Evolutionary conservation across 2,329 filamentous ascomycete genomes (phyloP).

Genomic region (Fusarium torulosum): DNA sequence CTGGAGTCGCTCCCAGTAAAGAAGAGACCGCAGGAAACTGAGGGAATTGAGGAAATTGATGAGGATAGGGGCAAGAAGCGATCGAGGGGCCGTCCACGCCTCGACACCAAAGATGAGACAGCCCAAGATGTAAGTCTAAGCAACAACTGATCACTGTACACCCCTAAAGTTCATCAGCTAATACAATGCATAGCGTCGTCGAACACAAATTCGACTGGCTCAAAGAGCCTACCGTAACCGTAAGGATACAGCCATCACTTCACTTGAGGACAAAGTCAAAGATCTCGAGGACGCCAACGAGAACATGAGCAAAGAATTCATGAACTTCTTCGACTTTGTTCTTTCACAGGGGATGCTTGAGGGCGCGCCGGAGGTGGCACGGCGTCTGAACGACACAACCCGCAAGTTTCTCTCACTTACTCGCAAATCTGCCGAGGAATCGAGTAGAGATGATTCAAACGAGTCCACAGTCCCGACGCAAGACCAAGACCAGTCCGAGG

Average conservation of each 20-base stretch:
- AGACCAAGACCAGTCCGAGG: not conserved
- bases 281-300: constrained; percentile 77
- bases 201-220: constrained; percentile 88
- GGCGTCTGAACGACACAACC: constrained; percentile 67
- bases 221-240: constrained; percentile 87
- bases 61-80: constrained; percentile 67
- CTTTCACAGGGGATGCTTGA: constrained; percentile 69
- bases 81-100: constrained; percentile 77
- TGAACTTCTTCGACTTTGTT: constrained; percentile 73
- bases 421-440: constrained; percentile 58
- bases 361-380: constrained; percentile 67
- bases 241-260: constrained; percentile 84
- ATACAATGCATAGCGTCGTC: constrained; percentile 70
- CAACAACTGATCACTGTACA: not conserved
- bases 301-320: constrained; percentile 79
- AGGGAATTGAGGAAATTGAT: constrained; percentile 51
- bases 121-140: constrained; percentile 76
- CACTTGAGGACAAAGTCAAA: constrained; percentile 77
- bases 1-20: constrained; percentile 14
- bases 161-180: constrained; percentile 28
- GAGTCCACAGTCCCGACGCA: constrained; percentile 3
- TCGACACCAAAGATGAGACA: constrained; percentile 83
- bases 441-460: constrained; percentile 15
- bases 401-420: constrained; percentile 69
- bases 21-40: constrained; percentile 45